These are phyloP conservation scores for Alternaria gansuensis DNA, from an alignment of 2,329 filamentous ascomycete species.

Conservation along the genomic window DNA sequence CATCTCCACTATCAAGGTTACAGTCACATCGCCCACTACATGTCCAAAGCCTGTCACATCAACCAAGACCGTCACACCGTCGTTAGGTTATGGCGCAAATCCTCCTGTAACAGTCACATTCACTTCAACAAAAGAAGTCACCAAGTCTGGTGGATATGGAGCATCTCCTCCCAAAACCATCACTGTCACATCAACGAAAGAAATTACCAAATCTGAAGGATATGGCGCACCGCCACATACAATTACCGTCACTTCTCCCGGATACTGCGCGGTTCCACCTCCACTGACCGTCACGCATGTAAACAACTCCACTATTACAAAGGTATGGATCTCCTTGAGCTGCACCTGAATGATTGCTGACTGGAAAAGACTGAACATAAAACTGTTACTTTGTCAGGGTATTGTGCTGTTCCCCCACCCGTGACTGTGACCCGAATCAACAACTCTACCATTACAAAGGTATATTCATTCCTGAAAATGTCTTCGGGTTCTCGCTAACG, in stretches of 20 bases:
- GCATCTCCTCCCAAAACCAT: not conserved
- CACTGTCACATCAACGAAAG: conserved; percentile 11
- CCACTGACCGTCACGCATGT: conserved; percentile 9
- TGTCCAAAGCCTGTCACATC: conserved; percentile 6
- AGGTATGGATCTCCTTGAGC: not conserved
- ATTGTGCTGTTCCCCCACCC: conserved; percentile 1
- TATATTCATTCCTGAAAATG: not conserved
- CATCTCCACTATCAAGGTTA: conserved; percentile 21
- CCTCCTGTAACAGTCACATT: conserved; percentile 3
- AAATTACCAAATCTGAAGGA: not conserved
- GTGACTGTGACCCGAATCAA: conserved; percentile 12
- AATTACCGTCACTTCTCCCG: not conserved
- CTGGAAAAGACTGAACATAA: not conserved
- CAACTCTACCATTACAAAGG: conserved; percentile 21
- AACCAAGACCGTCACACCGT: conserved; percentile 1
- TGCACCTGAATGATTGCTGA: not conserved
- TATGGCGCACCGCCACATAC: not conserved
- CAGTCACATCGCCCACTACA: conserved; percentile 20
- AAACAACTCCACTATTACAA: conserved; percentile 4
- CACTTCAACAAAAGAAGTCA: conserved; percentile 5
- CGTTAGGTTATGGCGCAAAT: not conserved
- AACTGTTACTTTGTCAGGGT: conserved; percentile 1
- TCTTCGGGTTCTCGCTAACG: not conserved
- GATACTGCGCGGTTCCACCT: not conserved
- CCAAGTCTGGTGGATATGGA: not conserved